Evolutionary conservation across 2,329 filamentous ascomycete species (phyloP).

Genomic region (Fusarium nygamai): DNA sequence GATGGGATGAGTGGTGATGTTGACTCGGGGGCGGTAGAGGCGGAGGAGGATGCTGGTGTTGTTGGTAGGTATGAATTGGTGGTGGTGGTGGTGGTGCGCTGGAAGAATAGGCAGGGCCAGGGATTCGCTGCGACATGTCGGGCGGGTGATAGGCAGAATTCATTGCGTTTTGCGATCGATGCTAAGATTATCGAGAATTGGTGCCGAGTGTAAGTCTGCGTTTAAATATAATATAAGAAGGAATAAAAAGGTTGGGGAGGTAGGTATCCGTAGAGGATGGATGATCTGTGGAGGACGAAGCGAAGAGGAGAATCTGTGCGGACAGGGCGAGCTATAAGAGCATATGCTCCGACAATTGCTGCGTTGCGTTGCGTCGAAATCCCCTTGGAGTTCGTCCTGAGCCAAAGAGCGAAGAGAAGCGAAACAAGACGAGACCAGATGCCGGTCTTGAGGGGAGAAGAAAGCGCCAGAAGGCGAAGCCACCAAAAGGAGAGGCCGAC

Average conservation of each 20-base stretch:
- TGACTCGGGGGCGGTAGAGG: slow-evolving; percentile 33
- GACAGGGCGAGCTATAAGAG: slow-evolving; percentile 31
- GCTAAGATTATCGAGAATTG: not conserved
- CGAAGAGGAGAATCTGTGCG: slow-evolving; percentile 6
- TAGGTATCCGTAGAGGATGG: not conserved
- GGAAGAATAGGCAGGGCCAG: slow-evolving; percentile 41
- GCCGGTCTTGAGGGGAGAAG: not conserved
- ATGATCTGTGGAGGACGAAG: slow-evolving; percentile 11
- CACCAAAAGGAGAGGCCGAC: slow-evolving; percentile 31
- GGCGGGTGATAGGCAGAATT: slow-evolving; percentile 46
- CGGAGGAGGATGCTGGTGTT: slow-evolving; percentile 38
- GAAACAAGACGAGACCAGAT: slow-evolving; percentile 1
- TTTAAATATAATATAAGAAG: not conserved
- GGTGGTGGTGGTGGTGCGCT: slow-evolving; percentile 22
- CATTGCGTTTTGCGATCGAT: slow-evolving; percentile 36
- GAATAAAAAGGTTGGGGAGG: not conserved
- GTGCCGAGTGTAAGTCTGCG: not conserved
- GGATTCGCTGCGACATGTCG: slow-evolving; percentile 47
- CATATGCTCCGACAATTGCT: slow-evolving; percentile 15
- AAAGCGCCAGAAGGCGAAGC: slow-evolving; percentile 23
- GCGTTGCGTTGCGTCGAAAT: not conserved
- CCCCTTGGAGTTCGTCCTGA: not conserved
- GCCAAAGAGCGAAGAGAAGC: slow-evolving; percentile 14
- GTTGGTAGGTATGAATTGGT: slow-evolving; percentile 40
- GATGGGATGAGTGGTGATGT: slow-evolving; percentile 36